Conservation (phyloP, 129 eudicot species). For the Arctium minus region DNA sequence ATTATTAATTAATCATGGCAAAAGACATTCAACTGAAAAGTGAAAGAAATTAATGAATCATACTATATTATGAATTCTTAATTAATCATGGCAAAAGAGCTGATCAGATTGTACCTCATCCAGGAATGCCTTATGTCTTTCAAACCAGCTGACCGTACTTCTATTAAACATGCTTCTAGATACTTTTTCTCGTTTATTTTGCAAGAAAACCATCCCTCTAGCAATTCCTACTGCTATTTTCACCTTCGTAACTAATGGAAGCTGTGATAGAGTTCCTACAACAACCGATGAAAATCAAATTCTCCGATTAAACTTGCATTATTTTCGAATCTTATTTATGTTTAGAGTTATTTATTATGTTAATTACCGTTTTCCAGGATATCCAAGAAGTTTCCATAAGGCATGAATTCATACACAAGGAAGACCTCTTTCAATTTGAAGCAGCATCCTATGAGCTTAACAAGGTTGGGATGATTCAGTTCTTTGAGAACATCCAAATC, state of each 20-base stretch:
- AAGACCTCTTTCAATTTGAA: neutral
- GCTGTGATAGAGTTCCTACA: slow-evolving; percentile 13
- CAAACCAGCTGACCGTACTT: neutral
- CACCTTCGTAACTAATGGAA: slow-evolving; percentile 9
- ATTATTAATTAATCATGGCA: too few species aligned
- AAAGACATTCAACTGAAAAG: too few species aligned
- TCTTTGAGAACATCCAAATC: neutral
- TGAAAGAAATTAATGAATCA: too few species aligned
- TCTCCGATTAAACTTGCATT: neutral
- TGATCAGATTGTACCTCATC: neutral
- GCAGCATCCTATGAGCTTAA: slow-evolving; percentile 4
- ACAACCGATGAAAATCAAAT: neutral
- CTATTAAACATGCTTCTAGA: neutral
- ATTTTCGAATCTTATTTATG: neutral
- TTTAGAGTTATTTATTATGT: neutral
- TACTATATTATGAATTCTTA: too few species aligned
- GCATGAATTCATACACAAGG: slow-evolving; percentile 9
- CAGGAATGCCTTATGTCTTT: too few species aligned
- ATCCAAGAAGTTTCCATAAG: neutral
- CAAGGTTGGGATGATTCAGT: slow-evolving; percentile 1
- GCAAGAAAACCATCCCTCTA: slow-evolving; percentile 16
- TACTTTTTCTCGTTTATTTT: neutral
- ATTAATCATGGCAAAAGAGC: too few species aligned
- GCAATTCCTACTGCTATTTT: slow-evolving; percentile 20
- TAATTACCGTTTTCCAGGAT: neutral